A percentile compares a stretch with the other conserved stretches of the same genome.
These are phyloP conservation scores for Vigna trinervia DNA, from an alignment of 306 rosid genomes.

Conservation along the genomic window DNA sequence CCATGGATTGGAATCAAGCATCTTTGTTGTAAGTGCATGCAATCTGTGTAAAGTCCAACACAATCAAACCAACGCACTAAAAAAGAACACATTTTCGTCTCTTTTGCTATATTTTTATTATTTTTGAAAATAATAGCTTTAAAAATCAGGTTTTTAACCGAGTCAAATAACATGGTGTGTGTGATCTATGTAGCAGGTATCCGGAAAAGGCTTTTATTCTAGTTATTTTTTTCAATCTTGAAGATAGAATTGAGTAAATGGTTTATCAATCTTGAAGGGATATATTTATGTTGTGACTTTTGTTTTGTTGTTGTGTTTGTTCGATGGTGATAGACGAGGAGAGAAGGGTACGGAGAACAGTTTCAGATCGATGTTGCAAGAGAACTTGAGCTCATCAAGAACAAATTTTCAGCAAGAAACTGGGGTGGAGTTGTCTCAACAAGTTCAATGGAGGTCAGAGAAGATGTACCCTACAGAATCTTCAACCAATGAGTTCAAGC, in stretches of 20 bases:
- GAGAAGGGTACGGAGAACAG: slow-evolving; percentile 67
- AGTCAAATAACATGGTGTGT: background rate
- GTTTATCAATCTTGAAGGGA: background rate
- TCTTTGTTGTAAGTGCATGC: slow-evolving; percentile 70
- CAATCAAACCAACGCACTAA: background rate
- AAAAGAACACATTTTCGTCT: background rate
- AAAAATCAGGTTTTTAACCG: background rate
- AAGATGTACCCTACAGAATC: slow-evolving; percentile 61
- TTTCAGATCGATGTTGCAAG: slow-evolving; percentile 77
- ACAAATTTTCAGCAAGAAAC: slow-evolving; percentile 68
- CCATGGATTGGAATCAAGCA: slow-evolving; percentile 86
- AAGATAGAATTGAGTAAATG: background rate
- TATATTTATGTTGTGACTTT: slow-evolving; percentile 7
- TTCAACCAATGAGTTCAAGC: slow-evolving; percentile 54
- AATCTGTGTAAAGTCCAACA: background rate
- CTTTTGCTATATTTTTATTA: background rate
- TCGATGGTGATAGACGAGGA: slow-evolving; percentile 48
- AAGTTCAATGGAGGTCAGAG: slow-evolving; percentile 74
- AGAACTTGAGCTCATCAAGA: slow-evolving; percentile 61
- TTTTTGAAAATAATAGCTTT: background rate
- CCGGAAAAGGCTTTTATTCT: background rate
- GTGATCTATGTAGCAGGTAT: background rate
- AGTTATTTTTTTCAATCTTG: too few relatives aligned
- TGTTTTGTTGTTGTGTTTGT: slow-evolving; percentile 8
- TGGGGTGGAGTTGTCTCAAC: slow-evolving; percentile 57